These are phyloP conservation scores for Globisporangium uncinulatum DNA, from an alignment of 352 stramenopile genomes.

Conservation along the genomic window DNA sequence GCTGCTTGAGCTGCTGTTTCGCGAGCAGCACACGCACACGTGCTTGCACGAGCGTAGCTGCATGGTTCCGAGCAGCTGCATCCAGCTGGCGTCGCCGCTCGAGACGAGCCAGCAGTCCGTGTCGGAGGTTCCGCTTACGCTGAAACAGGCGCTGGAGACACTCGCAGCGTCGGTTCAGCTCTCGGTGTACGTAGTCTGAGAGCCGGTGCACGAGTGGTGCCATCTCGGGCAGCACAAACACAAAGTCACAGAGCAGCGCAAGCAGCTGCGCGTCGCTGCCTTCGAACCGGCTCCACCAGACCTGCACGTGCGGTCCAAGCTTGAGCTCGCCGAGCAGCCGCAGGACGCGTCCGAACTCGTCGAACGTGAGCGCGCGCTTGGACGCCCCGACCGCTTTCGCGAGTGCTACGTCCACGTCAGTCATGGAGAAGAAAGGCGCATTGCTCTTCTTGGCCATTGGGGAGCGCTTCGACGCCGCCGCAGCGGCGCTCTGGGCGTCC, in stretches of 20 bases:
- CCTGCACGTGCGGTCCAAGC: slow-evolving; percentile 13
- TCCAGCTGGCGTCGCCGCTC: slow-evolving; percentile 10
- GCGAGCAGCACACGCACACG: slow-evolving; percentile 27
- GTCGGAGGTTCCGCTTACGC: slow-evolving; percentile 15
- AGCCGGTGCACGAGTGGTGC: slow-evolving; percentile 16
- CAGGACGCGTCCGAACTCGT: slow-evolving; percentile 35
- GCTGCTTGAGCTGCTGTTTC: slow-evolving; percentile 17
- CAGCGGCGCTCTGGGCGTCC: background rate
- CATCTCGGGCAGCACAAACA: slow-evolving; percentile 28
- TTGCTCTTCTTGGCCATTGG: slow-evolving; percentile 12
- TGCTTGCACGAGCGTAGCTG: slow-evolving; percentile 30
- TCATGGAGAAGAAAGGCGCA: slow-evolving; percentile 31
- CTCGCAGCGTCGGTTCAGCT: slow-evolving; percentile 20
- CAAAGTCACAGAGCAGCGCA: slow-evolving; percentile 35
- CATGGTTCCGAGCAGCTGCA: slow-evolving; percentile 13
- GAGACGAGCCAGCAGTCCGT: slow-evolving; percentile 21
- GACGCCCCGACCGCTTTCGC: slow-evolving; percentile 39
- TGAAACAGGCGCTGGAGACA: slow-evolving; percentile 33
- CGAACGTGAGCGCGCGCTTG: slow-evolving; percentile 41
- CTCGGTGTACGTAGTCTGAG: slow-evolving; percentile 9
- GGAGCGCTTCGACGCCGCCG: background rate
- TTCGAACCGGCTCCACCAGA: slow-evolving; percentile 46
- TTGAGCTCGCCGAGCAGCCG: slow-evolving; percentile 27
- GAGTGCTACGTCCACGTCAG: slow-evolving; percentile 56
- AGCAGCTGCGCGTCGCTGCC: slow-evolving; percentile 33